These are phyloP conservation scores for Ceratobasidium sp. DNA, from an alignment of 1,284 basidiomycete genomes.

Conservation along the genomic window DNA sequence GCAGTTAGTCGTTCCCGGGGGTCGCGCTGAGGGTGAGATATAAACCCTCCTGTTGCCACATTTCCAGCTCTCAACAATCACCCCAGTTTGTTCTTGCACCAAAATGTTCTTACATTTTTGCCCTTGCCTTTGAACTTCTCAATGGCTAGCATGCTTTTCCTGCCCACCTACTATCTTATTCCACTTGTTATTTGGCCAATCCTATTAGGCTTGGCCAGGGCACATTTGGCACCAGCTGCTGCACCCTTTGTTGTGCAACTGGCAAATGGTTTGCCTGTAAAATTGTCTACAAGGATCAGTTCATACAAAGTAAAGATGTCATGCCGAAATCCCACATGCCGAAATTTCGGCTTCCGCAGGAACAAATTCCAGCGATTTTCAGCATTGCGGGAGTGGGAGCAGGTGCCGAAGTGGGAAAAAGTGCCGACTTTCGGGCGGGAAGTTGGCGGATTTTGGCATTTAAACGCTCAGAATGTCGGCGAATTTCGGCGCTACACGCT, in stretches of 20 bases:
- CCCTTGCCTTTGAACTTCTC: constrained; percentile 2
- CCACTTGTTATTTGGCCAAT: too few relatives aligned
- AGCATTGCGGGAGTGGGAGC: background rate
- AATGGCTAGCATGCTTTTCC: too few relatives aligned
- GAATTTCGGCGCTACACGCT: background rate
- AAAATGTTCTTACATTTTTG: background rate
- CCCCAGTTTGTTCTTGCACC: background rate
- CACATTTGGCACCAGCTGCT: too few relatives aligned
- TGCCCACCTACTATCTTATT: too few relatives aligned
- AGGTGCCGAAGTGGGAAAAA: background rate
- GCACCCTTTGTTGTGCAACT: too few relatives aligned
- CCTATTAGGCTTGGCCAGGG: too few relatives aligned
- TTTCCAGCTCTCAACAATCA: background rate
- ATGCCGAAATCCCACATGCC: background rate
- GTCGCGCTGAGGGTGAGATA: background rate
- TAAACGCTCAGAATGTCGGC: background rate
- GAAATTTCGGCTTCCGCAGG: background rate
- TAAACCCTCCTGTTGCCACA: background rate
- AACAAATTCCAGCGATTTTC: background rate
- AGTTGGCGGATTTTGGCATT: background rate
- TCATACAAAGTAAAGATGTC: background rate
- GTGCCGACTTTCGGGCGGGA: background rate
- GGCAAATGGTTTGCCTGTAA: too few relatives aligned
- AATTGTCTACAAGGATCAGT: too few relatives aligned
- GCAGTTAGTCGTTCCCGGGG: too few relatives aligned